Conservation (phyloP, 2,329 filamentous ascomycete species). For the Teratosphaeriaceae sp. region DNA sequence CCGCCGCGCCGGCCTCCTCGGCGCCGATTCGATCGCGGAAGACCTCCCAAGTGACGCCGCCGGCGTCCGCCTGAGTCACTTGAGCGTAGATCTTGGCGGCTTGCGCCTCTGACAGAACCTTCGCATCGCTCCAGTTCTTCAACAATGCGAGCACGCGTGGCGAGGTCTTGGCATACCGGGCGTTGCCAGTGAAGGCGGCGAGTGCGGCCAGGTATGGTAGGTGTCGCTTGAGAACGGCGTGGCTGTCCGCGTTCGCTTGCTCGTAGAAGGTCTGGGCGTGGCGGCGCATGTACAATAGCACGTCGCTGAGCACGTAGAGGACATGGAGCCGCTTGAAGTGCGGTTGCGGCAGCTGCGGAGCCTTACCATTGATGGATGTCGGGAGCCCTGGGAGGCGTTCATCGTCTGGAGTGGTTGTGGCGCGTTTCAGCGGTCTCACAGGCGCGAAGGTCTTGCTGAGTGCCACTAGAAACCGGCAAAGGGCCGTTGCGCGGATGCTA, state of each 20-base stretch:
- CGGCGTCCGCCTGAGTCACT: background rate
- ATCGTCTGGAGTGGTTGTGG: conserved; percentile 4
- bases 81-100: background rate
- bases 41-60: background rate
- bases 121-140: background rate
- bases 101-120: background rate
- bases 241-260: conserved; percentile 1
- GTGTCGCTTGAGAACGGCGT: background rate
- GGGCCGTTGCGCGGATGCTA: conserved; percentile 5
- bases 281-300: conserved; percentile 3
- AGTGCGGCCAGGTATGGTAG: background rate
- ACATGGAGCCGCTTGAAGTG: conserved; percentile 15
- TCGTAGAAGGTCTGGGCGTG: background rate
- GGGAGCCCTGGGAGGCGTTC: conserved; percentile 12
- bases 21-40: background rate
- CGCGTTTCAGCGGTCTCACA: background rate
- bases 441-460: conserved; percentile 11
- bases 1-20: background rate
- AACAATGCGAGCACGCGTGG: background rate
- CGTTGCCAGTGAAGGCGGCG: background rate
- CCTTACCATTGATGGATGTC: conserved; percentile 8
- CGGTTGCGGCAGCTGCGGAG: conserved; percentile 13
- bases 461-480: conserved; percentile 10
- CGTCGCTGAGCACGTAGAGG: conserved; percentile 14
- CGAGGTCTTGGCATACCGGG: background rate